A percentile compares a stretch with the other conserved stretches of the same genome.
Evolutionary conservation across 306 rosid genomes (phyloP).

Genomic region (Amphicarpaea edgeworthii): DNA sequence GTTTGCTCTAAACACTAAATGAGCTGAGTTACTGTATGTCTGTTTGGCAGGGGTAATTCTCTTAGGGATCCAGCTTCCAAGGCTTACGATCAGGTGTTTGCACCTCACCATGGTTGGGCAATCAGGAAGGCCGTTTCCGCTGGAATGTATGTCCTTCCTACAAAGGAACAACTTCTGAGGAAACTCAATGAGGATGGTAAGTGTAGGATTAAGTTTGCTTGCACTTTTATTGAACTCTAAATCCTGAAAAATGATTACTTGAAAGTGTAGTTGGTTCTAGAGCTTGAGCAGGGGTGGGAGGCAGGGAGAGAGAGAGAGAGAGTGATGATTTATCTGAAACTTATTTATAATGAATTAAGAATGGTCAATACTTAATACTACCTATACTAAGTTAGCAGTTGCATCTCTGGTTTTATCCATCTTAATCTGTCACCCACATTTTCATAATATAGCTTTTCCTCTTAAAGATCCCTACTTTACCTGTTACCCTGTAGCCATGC

Average conservation of each 20-base stretch:
- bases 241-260: conserved; percentile 24
- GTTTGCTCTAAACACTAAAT: conserved; percentile 21
- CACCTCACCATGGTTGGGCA: conserved; percentile 92
- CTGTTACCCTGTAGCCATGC: not conserved
- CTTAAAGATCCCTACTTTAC: conserved; percentile 1
- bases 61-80: conserved; percentile 87
- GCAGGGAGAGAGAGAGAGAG: not conserved
- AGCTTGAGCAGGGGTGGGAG: not conserved
- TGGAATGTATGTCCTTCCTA: conserved; percentile 91
- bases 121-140: conserved; percentile 91
- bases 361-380: not conserved
- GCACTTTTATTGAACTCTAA: conserved; percentile 26
- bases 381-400: conserved; percentile 3
- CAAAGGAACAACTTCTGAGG: conserved; percentile 69
- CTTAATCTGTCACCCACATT: conserved; percentile 7
- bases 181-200: conserved; percentile 91
- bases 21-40: conserved; percentile 35
- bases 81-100: conserved; percentile 81
- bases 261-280: conserved; percentile 1
- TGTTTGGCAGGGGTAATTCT: conserved; percentile 75
- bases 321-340: not conserved
- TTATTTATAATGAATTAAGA: not conserved
- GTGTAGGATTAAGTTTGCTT: conserved; percentile 43
- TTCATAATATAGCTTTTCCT: conserved; percentile 21
- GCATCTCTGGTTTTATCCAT: conserved; percentile 25